Percentiles rank a stretch among this genome's conserved stretches.
Conservation (phyloP, 768 basidiomycete genomes). For the Boletus coccyginus region DNA sequence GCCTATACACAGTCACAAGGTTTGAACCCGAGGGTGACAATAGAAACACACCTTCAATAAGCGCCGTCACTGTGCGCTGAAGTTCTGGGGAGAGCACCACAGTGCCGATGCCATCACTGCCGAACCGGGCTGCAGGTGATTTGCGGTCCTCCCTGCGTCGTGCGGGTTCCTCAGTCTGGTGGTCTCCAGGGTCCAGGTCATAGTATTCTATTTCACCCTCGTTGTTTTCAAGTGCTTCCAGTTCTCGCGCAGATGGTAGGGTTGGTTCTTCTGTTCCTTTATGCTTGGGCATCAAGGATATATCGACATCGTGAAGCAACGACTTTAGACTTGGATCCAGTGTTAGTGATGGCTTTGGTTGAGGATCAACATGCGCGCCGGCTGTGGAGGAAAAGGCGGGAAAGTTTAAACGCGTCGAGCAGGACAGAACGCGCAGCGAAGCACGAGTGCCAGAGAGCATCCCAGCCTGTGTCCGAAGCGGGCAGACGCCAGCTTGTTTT, state of each 20-base stretch:
- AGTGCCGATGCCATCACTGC: slow-evolving; percentile 67
- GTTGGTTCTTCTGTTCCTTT: slow-evolving; percentile 22
- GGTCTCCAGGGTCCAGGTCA: slow-evolving; percentile 34
- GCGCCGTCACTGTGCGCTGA: slow-evolving; percentile 55
- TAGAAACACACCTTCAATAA: slow-evolving; percentile 59
- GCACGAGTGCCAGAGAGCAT: slow-evolving; percentile 26
- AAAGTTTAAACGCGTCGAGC: slow-evolving; percentile 21
- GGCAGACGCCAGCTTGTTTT: neutral
- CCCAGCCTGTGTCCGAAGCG: neutral
- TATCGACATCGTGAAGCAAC: slow-evolving; percentile 65
- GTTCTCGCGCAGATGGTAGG: slow-evolving; percentile 41
- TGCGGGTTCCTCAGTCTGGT: slow-evolving; percentile 22
- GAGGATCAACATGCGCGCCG: slow-evolving; percentile 24
- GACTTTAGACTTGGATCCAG: slow-evolving; percentile 65
- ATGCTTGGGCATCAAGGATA: slow-evolving; percentile 49
- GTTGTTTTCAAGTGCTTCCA: slow-evolving; percentile 49
- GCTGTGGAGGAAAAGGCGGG: slow-evolving; percentile 34
- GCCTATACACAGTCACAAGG: slow-evolving; percentile 37
- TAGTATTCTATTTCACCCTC: slow-evolving; percentile 31
- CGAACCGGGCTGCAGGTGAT: slow-evolving; percentile 81
- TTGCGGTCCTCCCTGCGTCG: slow-evolving; percentile 45
- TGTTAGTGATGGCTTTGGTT: slow-evolving; percentile 58
- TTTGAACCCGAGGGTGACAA: slow-evolving; percentile 3
- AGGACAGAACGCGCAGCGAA: slow-evolving; percentile 25
- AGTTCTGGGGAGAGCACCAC: slow-evolving; percentile 74